Evolutionary conservation across 148 eudicot species (phyloP), one percentile per base, ranked within the genome.

Genomic region (Chenopodium berlandieri): DNA sequence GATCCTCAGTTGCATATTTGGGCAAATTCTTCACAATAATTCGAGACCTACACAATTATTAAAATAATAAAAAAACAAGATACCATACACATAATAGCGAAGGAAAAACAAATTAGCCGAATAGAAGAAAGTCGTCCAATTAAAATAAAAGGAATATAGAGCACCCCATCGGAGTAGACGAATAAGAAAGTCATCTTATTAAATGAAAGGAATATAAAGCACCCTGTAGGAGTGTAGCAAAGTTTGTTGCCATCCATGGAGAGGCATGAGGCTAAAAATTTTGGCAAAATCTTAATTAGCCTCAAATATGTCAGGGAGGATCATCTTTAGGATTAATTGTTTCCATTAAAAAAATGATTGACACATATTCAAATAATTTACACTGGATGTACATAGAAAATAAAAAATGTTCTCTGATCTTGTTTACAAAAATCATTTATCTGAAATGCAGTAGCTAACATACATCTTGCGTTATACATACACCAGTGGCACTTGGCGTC

Each of bases 11-110:
- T 3, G 77, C 88, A 74, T 91, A 73, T 86, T 91, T 91, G 6
- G 98, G 97, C 83, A 96, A 85, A 83, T 91, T 90, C 86, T 92
- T 94, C 80, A 94, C 98, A 71, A 90, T 89, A 79, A 96, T 86
- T 71, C 99, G 90, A 72, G 99, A 96, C 97, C 99, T 84, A 19
- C 62, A 17, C 4, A 56, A 56, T 40, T 40, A 5, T 40, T 40
- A 40, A 79, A 47, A 30, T 52, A 34, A 69, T 22, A 34, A 1
- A 70, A 20, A 62, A 5, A 0, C 27, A 62, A 62, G 66, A 62
- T 62, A 22, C 0, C 27, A 7, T 7, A 62, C 66, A 22, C 66
- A 62, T 62, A 62, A 62, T 62, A 62, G 25, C 10, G 22, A 62
- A 62, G 65, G 22, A 6, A 14, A 13, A 56, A 17, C 17, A 17